Evolutionary conservation across 1,284 basidiomycete genomes (phyloP).

Genomic region (Pseudozyma sp.): DNA sequence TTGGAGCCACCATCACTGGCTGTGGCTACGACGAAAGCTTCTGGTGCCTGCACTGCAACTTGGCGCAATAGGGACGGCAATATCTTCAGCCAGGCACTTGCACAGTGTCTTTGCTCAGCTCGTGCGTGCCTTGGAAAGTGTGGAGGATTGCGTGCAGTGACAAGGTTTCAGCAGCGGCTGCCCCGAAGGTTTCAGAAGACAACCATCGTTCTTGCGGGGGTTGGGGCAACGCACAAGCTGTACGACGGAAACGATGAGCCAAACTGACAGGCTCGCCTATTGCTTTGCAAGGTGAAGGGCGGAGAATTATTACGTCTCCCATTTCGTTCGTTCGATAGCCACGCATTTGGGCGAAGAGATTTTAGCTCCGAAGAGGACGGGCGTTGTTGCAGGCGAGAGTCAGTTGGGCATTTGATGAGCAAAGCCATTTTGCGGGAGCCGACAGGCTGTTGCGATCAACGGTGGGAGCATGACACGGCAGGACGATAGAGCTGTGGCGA

Average conservation of each 20-base stretch:
- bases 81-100: neutral
- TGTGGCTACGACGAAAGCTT: too few relatives aligned
- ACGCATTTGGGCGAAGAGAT: too few relatives aligned
- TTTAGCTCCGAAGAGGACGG: too few relatives aligned
- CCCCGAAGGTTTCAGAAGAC: conserved; percentile 11
- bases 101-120: conserved; percentile 3
- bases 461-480: too few relatives aligned
- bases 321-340: too few relatives aligned
- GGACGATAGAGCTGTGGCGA: too few relatives aligned
- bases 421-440: too few relatives aligned
- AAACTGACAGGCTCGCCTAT: conserved; percentile 5
- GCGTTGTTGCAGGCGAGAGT: too few relatives aligned
- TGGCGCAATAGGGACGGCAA: too few relatives aligned
- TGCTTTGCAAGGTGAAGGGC: conserved; percentile 1
- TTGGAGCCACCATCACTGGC: neutral
- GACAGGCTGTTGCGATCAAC: too few relatives aligned
- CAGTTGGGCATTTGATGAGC: too few relatives aligned
- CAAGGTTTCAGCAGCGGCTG: neutral
- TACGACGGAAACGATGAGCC: neutral
- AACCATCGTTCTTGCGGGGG: conserved; percentile 1
- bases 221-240: neutral
- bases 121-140: neutral
- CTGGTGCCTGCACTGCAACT: too few relatives aligned
- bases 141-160: conserved; percentile 4
- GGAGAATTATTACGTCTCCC: neutral